A percentile compares a stretch with the other conserved stretches of the same genome.
These are phyloP conservation scores for Peterozyma xylosa DNA, from an alignment of 805 yeast species.

Conservation along the genomic window DNA sequence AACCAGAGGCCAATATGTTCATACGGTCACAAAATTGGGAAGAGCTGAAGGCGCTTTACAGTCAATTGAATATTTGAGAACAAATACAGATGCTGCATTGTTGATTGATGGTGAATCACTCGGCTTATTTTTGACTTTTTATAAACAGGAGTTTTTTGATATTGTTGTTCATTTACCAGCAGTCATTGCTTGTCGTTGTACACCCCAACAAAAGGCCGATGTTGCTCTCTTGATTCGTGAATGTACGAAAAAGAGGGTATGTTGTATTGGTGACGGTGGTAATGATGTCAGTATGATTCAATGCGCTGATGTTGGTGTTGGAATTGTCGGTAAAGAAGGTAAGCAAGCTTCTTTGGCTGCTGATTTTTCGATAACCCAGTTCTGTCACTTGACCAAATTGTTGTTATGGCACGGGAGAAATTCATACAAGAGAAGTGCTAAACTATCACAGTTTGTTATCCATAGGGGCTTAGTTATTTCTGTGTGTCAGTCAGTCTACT, in stretches of 20 bases:
- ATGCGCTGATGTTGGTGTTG: constrained; percentile 98
- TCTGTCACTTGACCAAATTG: constrained; percentile 79
- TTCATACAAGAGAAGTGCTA: constrained; percentile 92
- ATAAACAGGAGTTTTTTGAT: constrained; percentile 65
- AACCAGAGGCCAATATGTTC: constrained; percentile 89
- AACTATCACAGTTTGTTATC: constrained; percentile 89
- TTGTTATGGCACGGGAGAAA: constrained; percentile 97
- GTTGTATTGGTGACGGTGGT: constrained; percentile 99
- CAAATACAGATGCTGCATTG: constrained; percentile 63
- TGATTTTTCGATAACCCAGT: constrained; percentile 89
- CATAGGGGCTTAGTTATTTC: constrained; percentile 94
- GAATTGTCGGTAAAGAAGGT: constrained; percentile 98
- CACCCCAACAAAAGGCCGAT: constrained; percentile 98
- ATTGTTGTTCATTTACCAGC: constrained; percentile 77
- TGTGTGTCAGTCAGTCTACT: constrained; percentile 90
- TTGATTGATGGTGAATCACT: constrained; percentile 93
- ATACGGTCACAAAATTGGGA: constrained; percentile 65
- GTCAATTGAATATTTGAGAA: constrained; percentile 63
- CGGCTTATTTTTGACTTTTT: constrained; percentile 55
- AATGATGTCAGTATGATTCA: constrained; percentile 99
- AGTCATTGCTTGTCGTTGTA: constrained; percentile 97
- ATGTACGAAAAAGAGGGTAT: constrained; percentile 80
- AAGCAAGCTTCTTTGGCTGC: constrained; percentile 96
- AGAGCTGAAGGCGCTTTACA: constrained; percentile 63
- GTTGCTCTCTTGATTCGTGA: constrained; percentile 75